These are phyloP conservation scores for Aegilops sharonensis DNA, from an alignment of 176 grass and related monocot species.

Conservation along the genomic window DNA sequence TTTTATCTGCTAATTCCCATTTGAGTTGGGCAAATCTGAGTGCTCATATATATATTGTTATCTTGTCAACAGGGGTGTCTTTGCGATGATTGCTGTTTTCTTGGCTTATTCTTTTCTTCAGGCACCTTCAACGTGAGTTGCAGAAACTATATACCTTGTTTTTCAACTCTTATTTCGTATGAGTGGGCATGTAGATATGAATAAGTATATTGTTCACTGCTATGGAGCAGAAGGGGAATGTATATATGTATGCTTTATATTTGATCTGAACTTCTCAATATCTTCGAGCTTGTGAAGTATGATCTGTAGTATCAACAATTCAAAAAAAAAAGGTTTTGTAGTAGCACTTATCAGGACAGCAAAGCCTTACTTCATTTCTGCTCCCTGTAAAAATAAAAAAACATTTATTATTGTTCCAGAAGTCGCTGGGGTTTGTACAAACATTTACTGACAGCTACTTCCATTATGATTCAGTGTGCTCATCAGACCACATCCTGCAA, in stretches of 20 bases:
- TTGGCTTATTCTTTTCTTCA: constrained; percentile 99
- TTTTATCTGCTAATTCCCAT: background rate
- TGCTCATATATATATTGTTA: constrained; percentile 17
- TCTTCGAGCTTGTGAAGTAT: background rate
- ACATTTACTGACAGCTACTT: constrained; percentile 33
- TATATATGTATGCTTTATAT: background rate
- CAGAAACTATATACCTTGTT: background rate
- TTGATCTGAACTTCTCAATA: background rate
- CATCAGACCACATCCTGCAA: constrained; percentile 96
- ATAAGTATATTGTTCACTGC: background rate
- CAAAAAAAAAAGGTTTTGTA: background rate
- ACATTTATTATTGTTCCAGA: background rate
- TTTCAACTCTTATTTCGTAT: background rate
- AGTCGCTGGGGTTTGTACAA: background rate
- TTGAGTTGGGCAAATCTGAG: background rate
- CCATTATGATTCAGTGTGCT: constrained; percentile 65
- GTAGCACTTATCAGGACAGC: background rate
- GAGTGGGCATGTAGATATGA: background rate
- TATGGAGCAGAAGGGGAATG: background rate
- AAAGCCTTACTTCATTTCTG: background rate
- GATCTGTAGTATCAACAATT: background rate
- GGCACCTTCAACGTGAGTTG: constrained; percentile 95
- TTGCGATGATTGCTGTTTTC: constrained; percentile 95
- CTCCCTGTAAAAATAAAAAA: background rate
- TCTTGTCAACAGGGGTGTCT: constrained; percentile 73